These are phyloP conservation scores for Populus hybrid DNA, from an alignment of 441 rosid genomes.

Conservation along the genomic window DNA sequence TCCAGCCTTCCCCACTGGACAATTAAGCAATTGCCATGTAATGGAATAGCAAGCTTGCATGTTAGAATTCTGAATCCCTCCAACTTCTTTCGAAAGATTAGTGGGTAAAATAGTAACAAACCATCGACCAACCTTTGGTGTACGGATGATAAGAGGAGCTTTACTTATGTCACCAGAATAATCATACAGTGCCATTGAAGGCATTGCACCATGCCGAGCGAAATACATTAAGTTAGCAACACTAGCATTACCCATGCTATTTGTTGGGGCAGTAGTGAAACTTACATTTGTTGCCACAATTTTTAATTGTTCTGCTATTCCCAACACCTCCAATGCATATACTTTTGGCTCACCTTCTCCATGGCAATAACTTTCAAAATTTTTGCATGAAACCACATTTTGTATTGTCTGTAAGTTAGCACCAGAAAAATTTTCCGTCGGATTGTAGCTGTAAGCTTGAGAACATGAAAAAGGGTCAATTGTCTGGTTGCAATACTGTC, in stretches of 20 bases:
- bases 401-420: slow-evolving; percentile 22
- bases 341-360: slow-evolving; percentile 56
- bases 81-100: slow-evolving; percentile 44
- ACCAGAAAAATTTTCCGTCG: slow-evolving; percentile 23
- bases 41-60: slow-evolving; percentile 68
- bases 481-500: slow-evolving; percentile 87
- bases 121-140: slow-evolving; percentile 85
- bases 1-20: slow-evolving; percentile 83
- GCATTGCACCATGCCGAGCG: slow-evolving; percentile 76
- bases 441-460: slow-evolving; percentile 39
- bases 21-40: slow-evolving; percentile 53
- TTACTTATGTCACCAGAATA: slow-evolving; percentile 60
- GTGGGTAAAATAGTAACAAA: slow-evolving; percentile 50
- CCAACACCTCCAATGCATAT: slow-evolving; percentile 61
- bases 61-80: slow-evolving; percentile 29
- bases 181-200: slow-evolving; percentile 63
- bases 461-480: slow-evolving; percentile 62
- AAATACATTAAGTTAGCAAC: slow-evolving; percentile 53
- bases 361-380: slow-evolving; percentile 45
- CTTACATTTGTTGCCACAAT: slow-evolving; percentile 45
- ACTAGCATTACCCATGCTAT: slow-evolving; percentile 25
- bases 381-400: slow-evolving; percentile 57
- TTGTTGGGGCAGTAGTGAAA: slow-evolving; percentile 27
- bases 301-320: slow-evolving; percentile 53
- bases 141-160: slow-evolving; percentile 54